Conservation (phyloP, 768 basidiomycete genomes). For the Trametes sanguinea region DNA sequence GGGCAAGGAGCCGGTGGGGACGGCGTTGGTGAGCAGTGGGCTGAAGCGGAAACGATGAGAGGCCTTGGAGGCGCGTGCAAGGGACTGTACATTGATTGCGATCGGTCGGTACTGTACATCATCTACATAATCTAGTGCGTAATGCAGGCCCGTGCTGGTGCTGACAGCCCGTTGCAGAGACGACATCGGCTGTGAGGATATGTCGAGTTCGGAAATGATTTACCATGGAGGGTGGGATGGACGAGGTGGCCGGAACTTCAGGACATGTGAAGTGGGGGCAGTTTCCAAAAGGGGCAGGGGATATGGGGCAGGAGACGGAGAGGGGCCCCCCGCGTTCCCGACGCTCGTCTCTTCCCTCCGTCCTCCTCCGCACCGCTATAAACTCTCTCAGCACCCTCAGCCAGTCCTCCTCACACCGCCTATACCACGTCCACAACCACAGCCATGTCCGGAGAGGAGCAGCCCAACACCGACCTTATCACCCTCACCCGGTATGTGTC, state of each 20-base stretch:
- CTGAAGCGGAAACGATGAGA: conserved; percentile 67
- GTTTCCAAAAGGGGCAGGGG: conserved; percentile 18
- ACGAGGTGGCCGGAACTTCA: conserved; percentile 15
- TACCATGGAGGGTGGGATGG: not conserved
- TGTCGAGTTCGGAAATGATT: not conserved
- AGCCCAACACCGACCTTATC: conserved; percentile 84
- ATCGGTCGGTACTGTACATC: conserved; percentile 12
- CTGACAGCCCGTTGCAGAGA: not conserved
- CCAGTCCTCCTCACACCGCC: conserved; percentile 2
- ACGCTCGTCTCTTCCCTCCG: conserved; percentile 17
- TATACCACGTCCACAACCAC: conserved; percentile 10
- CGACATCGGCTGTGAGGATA: not conserved
- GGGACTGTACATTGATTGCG: not conserved
- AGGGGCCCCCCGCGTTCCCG: conserved; percentile 17
- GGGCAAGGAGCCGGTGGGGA: conserved; percentile 51
- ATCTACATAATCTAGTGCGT: conserved; percentile 20
- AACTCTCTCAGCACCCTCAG: conserved; percentile 8
- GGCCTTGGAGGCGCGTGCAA: not conserved
- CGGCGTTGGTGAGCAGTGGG: conserved; percentile 37
- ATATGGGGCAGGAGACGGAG: conserved; percentile 14
- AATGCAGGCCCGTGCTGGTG: conserved; percentile 4
- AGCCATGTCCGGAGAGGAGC: conserved; percentile 50
- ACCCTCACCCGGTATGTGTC: conserved; percentile 81
- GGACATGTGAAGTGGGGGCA: conserved; percentile 24
- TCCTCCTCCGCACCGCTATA: conserved; percentile 19